Percentiles rank a stretch among this genome's conserved stretches.
Evolutionary conservation across 2,329 filamentous ascomycete species (phyloP).

Genomic region (Aspergillus glaucus): DNA sequence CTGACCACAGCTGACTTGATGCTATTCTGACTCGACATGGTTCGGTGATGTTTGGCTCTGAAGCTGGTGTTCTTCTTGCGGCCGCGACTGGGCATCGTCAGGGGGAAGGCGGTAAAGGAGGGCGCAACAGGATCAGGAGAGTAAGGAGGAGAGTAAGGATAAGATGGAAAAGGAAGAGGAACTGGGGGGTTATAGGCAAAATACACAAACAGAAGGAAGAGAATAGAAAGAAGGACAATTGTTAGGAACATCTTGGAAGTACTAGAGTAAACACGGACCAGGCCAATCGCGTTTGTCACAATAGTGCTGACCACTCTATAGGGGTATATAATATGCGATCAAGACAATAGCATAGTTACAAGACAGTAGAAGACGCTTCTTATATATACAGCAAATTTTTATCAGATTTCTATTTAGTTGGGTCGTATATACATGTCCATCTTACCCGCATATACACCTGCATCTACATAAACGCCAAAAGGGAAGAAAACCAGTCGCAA

Average conservation of each 20-base stretch:
- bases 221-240: background rate
- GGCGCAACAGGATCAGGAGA: slow-evolving; percentile 5
- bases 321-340: no score
- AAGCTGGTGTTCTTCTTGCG: slow-evolving; percentile 28
- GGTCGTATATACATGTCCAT: no score
- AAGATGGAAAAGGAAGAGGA: background rate
- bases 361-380: no score
- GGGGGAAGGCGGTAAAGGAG: slow-evolving; percentile 11
- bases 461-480: no score
- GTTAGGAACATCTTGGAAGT: background rate
- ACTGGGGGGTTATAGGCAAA: background rate
- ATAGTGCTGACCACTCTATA: no score
- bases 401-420: no score
- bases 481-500: slow-evolving; percentile 1
- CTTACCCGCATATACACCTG: no score
- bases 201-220: background rate
- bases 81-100: slow-evolving; percentile 13
- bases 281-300: no score
- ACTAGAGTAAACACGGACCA: no score
- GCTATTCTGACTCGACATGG: no score
- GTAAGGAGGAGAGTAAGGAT: background rate
- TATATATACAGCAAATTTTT: no score
- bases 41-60: slow-evolving; percentile 2
- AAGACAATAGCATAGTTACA: no score
- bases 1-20: slow-evolving; percentile 5